Evolutionary conservation across 2,329 filamentous ascomycete genomes (phyloP).

Genomic region (Aspergillus sojae): DNA sequence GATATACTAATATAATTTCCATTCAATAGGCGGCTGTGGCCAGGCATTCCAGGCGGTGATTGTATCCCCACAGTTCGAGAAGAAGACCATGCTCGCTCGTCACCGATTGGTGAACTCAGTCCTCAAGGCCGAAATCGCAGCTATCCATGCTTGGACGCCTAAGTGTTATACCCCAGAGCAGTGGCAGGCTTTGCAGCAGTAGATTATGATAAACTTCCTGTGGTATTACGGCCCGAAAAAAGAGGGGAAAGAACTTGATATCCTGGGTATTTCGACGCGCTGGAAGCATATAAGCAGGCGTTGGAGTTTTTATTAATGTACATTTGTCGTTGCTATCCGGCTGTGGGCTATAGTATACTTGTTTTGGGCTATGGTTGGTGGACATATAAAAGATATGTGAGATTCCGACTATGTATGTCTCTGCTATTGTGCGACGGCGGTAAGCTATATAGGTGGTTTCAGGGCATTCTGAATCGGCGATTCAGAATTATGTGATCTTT

Average conservation of each 20-base stretch:
- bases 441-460: too few species aligned
- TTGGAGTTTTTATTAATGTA: constrained; percentile 21
- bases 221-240: neutral
- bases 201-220: constrained; percentile 2
- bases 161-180: constrained; percentile 92
- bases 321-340: constrained; percentile 11
- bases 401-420: too few species aligned
- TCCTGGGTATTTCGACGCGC: constrained; percentile 16
- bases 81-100: constrained; percentile 76
- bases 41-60: constrained; percentile 72
- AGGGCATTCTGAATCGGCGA: too few species aligned
- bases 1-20: neutral
- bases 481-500: too few species aligned
- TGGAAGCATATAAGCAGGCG: constrained; percentile 20
- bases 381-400: constrained; percentile 10
- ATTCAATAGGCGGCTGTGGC: constrained; percentile 64
- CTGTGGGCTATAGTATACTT: constrained; percentile 8
- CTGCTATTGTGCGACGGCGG: too few species aligned
- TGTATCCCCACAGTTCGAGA: constrained; percentile 69
- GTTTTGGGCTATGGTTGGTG: constrained; percentile 8
- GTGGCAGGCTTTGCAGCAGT: constrained; percentile 69
- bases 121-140: constrained; percentile 83
- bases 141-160: constrained; percentile 92
- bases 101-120: constrained; percentile 83
- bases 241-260: constrained; percentile 9